Evolutionary conservation across 495 filamentous ascomycete species (phyloP), one percentile per base, ranked within the genome.

Genomic region (Aspergillus biplanus): DNA sequence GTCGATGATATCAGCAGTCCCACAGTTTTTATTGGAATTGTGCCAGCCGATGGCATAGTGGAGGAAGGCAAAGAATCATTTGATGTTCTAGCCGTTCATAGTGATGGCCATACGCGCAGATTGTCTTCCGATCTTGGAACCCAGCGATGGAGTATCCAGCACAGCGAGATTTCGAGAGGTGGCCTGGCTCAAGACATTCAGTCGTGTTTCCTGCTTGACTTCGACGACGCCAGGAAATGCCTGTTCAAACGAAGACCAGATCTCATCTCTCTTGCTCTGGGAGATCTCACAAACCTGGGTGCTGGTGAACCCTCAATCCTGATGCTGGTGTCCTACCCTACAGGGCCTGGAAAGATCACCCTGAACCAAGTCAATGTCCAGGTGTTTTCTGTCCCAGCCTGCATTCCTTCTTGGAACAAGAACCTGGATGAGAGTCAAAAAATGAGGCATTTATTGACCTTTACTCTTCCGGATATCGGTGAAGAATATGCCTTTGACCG

Each of bases 1-100:
- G 67, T 82, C 56, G 76, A 71, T 21, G 79, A 80, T 65, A 77
- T 78, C 8, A 71, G 58, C 9, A 81, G 75, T 58, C 79, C 82
- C 12, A 70, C 75, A 7, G 66, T 74, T 12, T 80, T 78, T 58
- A 58, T 84, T 5, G 81, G 74, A 9, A 75, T 81, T 50, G 73
- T 72, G 27, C 74, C 73, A 15, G 73, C 66, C 16, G 67, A 34
- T 13, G 54, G 53, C 16, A 68, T 64, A 4, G 64, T 67, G 12
- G 67, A 74, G 6, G 64, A 62, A 7, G 65, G 75, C 18, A 65
- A 66, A 0, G 69, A 73, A 8, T 56, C 71, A 2, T 79, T 80
- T 21, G 76, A 82, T 59, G 68, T 85, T n/a, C 50, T 85, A 5
- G 71, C 75, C 21, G 76, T 83, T n/a, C 80, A 85, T 57, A 59